Evolutionary conservation across 108 stramenopile species (phyloP).

Genomic region (Cyclotella atomus): DNA sequence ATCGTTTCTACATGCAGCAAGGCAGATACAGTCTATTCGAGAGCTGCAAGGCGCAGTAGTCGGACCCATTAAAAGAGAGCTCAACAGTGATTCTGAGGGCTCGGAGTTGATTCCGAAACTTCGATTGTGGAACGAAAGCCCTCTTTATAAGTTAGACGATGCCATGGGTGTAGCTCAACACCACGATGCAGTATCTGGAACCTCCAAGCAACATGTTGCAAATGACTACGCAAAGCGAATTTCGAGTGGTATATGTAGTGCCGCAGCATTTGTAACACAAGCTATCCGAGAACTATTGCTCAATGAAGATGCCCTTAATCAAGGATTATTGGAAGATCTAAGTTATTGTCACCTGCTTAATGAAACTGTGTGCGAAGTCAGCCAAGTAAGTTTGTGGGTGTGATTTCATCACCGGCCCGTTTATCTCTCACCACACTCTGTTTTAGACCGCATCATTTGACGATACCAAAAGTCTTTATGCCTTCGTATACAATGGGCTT

Average conservation of each 20-base stretch:
- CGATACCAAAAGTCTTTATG: no score
- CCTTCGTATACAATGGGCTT: background rate
- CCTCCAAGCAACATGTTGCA: slow-evolving; percentile 90
- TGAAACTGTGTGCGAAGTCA: slow-evolving; percentile 84
- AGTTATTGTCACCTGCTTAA: slow-evolving; percentile 81
- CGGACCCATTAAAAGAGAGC: background rate
- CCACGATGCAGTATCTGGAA: slow-evolving; percentile 93
- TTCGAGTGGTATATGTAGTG: slow-evolving; percentile 66
- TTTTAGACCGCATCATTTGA: no score
- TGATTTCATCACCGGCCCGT: no score
- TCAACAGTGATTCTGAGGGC: background rate
- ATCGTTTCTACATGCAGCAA: slow-evolving; percentile 70
- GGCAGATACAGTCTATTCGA: slow-evolving; percentile 72
- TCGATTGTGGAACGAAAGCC: slow-evolving; percentile 34
- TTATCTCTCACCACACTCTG: no score
- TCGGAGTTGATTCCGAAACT: slow-evolving; percentile 2
- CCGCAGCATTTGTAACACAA: slow-evolving; percentile 48
- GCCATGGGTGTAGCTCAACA: slow-evolving; percentile 89
- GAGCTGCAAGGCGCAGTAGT: slow-evolving; percentile 10
- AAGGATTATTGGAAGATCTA: slow-evolving; percentile 39
- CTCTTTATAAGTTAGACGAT: slow-evolving; percentile 70
- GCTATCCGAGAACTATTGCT: slow-evolving; percentile 48
- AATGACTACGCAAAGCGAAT: slow-evolving; percentile 89
- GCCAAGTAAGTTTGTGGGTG: slow-evolving; percentile 19
- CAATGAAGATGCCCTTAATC: slow-evolving; percentile 4